Evolutionary conservation across 129 eudicot species (phyloP), one percentile per base, ranked within the genome.

Genomic region (Centrapalus pauciflorus): DNA sequence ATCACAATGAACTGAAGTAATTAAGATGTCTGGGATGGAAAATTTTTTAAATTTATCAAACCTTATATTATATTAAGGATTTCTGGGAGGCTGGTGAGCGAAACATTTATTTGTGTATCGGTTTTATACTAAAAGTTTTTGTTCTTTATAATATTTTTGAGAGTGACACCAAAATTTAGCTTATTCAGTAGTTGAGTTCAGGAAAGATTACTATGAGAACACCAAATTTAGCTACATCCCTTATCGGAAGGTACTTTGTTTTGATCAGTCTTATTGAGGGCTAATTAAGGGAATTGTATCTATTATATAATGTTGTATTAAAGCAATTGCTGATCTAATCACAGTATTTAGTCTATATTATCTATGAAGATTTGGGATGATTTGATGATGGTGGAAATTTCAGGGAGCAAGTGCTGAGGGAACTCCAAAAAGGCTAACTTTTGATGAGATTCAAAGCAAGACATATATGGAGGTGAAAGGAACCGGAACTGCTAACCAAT

Each of bases 401-500:
- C 70, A 90, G 97, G 97, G 95, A 62, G 95, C 97, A 50, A 80
- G 76, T 73, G 97, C 97, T 45, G 97, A 90, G 51, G 87, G 92
- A 67, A 80, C 25, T 35, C 95, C 97, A 2, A 90, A 86, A 68
- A 43, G 97, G 73, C 82, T 90, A 52, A 90, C 97, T 52, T 90
- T 35, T 35, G 97, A 90, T 38, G 97, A 90, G 61, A 81, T 90
- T 65, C 97, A 90, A 56, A 90, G 97, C 83, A 90, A 90, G 77
- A 90, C 97, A 52, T 90, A 90, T 83, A 17, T 86, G 26, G 97
- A 90, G 71, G 95, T 90, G 13, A 90, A 90, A 70, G 97, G 97
- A 69, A 84, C 92, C 9, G 97, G 97, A 17, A 90, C 97, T 1
- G 97, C 97, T 27, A 90, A 90, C 89, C 97, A 90, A 45, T 90